phyloP scores from a whole-genome alignment of 257 asterid species.

The Solanum stenotomum region DNA sequence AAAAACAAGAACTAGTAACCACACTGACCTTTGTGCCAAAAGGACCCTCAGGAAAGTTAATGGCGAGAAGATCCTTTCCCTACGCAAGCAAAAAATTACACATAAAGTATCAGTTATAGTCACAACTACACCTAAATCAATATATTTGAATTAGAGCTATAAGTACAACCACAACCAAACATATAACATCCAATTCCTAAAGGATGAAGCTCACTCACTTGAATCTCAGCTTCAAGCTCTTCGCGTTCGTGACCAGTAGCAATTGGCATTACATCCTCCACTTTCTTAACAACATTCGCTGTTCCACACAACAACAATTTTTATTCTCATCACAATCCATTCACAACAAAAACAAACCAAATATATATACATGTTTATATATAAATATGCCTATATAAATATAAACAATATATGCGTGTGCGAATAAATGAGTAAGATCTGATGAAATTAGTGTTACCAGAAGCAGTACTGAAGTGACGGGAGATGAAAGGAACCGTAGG shows the following conservation, averaged over 20 bases:
- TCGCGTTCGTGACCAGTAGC: conserved; percentile 98
- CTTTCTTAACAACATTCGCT: conserved; percentile 47
- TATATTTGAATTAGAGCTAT: not conserved
- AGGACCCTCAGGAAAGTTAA: conserved; percentile 72
- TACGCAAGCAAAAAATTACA: conserved; percentile 4
- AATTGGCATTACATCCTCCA: conserved; percentile 89
- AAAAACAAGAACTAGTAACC: not conserved
- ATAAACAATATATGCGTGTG: not conserved
- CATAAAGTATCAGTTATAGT: not conserved
- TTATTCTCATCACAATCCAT: not conserved
- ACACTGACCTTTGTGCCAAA: conserved; percentile 84
- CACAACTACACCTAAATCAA: not conserved
- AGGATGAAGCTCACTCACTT: conserved; percentile 32
- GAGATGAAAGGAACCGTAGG: conserved; percentile 26
- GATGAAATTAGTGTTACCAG: conserved; percentile 46
- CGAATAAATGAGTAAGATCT: not conserved
- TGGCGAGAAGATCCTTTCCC: conserved; percentile 62
- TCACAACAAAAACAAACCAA: not conserved
- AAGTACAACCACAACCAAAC: not conserved
- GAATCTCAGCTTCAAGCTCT: conserved; percentile 81
- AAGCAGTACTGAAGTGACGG: conserved; percentile 39
- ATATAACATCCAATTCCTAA: not conserved
- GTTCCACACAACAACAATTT: not conserved
- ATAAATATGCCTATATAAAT: not conserved
- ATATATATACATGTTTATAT: not conserved